Evolutionary conservation across 2,329 filamentous ascomycete species (phyloP).

Genomic region (Pseudohalonectria lignicola): DNA sequence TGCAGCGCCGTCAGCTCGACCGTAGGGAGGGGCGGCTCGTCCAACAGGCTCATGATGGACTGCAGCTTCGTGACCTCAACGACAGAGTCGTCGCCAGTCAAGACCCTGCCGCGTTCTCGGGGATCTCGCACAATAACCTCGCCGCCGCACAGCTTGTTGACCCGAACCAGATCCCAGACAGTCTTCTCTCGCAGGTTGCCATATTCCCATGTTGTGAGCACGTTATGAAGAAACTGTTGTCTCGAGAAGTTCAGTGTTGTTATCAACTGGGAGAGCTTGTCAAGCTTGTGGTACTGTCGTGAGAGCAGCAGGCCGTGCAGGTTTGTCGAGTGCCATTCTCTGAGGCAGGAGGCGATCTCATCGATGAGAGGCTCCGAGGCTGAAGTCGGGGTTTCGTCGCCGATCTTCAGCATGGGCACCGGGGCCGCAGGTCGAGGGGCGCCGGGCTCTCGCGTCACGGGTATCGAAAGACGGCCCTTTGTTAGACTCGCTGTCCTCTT

Average conservation of each 20-base stretch:
- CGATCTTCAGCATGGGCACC: slow-evolving; percentile 94
- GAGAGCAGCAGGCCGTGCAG: slow-evolving; percentile 82
- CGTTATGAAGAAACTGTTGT: slow-evolving; percentile 86
- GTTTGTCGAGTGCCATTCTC: slow-evolving; percentile 98
- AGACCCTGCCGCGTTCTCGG: slow-evolving; percentile 65
- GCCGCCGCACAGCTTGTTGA: slow-evolving; percentile 87
- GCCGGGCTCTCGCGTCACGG: slow-evolving; percentile 49
- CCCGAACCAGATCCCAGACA: slow-evolving; percentile 88
- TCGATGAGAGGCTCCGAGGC: slow-evolving; percentile 84
- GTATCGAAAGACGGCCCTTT: slow-evolving; percentile 32
- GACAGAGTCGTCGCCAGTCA: slow-evolving; percentile 88
- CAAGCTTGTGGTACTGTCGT: slow-evolving; percentile 69
- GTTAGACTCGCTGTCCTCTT: not conserved
- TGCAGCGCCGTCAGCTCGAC: slow-evolving; percentile 64
- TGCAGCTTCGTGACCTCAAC: slow-evolving; percentile 86
- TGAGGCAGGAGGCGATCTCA: slow-evolving; percentile 90
- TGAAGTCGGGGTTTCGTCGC: slow-evolving; percentile 90
- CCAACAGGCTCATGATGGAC: slow-evolving; percentile 88
- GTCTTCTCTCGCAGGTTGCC: slow-evolving; percentile 73
- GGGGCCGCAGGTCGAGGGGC: slow-evolving; percentile 75
- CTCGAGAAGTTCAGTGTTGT: slow-evolving; percentile 74
- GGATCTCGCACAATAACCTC: slow-evolving; percentile 94
- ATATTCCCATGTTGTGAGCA: slow-evolving; percentile 80
- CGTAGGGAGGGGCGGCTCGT: slow-evolving; percentile 62
- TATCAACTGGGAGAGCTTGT: slow-evolving; percentile 71